Evolutionary conservation across 345 rosid genomes (phyloP).

Genomic region (Aquilaria sinensis): DNA sequence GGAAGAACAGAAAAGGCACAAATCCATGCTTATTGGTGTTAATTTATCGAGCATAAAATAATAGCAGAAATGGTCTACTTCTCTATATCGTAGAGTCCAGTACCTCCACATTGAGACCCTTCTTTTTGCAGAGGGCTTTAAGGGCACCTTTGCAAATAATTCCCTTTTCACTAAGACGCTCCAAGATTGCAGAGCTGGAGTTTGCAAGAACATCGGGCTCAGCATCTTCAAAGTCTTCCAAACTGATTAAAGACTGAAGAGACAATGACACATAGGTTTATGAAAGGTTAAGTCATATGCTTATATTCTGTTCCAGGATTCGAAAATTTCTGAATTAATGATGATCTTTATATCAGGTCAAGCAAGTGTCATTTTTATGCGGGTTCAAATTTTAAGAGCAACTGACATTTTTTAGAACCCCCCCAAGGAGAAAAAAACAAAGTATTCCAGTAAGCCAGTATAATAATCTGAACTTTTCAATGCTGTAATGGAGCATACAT

Average conservation of each 20-base stretch:
- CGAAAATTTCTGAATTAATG: neutral
- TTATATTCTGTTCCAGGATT: conserved; percentile 1
- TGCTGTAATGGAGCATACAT: conserved; percentile 19
- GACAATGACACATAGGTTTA: conserved; percentile 19
- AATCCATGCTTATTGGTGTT: too few species aligned
- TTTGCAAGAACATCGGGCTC: conserved; percentile 79
- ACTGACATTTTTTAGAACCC: too few species aligned
- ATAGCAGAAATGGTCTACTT: too few species aligned
- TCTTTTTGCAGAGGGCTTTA: conserved; percentile 88
- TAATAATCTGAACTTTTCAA: conserved; percentile 1
- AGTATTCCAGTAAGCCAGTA: too few species aligned
- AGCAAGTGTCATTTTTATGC: neutral
- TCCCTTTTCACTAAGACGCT: conserved; percentile 58
- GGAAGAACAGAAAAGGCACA: too few species aligned
- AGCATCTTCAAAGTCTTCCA: conserved; percentile 88
- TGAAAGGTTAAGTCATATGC: neutral
- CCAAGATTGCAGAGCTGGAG: conserved; percentile 61
- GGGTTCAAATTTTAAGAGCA: too few species aligned
- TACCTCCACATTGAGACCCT: conserved; percentile 81
- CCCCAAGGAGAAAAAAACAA: too few species aligned
- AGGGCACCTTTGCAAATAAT: conserved; percentile 54
- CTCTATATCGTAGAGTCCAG: too few species aligned
- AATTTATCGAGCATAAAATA: too few species aligned
- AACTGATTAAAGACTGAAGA: conserved; percentile 51
- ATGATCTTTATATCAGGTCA: neutral